Percentiles rank a stretch among this genome's conserved stretches.
Conservation (phyloP, 352 stramenopile genomes). For the Globisporangium megalacanthum region DNA sequence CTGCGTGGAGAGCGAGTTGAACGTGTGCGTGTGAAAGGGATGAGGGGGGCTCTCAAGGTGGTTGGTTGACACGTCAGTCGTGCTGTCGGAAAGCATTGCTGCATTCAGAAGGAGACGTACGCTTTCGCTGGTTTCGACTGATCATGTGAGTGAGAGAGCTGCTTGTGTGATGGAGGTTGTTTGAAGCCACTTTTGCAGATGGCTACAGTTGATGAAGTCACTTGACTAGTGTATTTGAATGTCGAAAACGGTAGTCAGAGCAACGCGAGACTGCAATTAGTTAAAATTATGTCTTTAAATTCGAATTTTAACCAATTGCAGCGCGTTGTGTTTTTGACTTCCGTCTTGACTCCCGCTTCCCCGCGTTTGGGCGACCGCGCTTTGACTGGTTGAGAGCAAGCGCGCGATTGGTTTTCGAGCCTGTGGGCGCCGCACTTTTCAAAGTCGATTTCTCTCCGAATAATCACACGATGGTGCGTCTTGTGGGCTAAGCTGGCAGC, state of each 20-base stretch:
- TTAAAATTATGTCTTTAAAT: too few species aligned
- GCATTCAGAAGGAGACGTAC: slow-evolving; percentile 19
- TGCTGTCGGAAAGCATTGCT: background rate
- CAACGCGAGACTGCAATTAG: too few species aligned
- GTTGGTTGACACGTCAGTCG: background rate
- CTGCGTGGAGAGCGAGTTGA: slow-evolving; percentile 16
- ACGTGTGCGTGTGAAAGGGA: too few species aligned
- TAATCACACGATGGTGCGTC: slow-evolving; percentile 23
- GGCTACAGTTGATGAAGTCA: too few species aligned
- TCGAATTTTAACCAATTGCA: too few species aligned
- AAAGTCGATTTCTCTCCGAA: slow-evolving; percentile 75
- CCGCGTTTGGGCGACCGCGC: background rate
- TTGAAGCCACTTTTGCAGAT: too few species aligned
- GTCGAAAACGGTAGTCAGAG: too few species aligned
- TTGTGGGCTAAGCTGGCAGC: too few species aligned
- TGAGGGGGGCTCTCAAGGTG: too few species aligned
- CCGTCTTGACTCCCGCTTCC: too few species aligned
- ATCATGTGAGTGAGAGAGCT: slow-evolving; percentile 25
- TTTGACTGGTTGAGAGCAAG: slow-evolving; percentile 1
- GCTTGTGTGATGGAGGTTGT: too few species aligned
- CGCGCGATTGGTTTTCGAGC: slow-evolving; percentile 8
- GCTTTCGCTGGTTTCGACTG: slow-evolving; percentile 43
- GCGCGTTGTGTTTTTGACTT: background rate
- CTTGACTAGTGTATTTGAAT: too few species aligned
- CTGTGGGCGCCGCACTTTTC: slow-evolving; percentile 50